phyloP scores from a whole-genome alignment of 139 green algal genomes.

The Tetraselmis chui region DNA sequence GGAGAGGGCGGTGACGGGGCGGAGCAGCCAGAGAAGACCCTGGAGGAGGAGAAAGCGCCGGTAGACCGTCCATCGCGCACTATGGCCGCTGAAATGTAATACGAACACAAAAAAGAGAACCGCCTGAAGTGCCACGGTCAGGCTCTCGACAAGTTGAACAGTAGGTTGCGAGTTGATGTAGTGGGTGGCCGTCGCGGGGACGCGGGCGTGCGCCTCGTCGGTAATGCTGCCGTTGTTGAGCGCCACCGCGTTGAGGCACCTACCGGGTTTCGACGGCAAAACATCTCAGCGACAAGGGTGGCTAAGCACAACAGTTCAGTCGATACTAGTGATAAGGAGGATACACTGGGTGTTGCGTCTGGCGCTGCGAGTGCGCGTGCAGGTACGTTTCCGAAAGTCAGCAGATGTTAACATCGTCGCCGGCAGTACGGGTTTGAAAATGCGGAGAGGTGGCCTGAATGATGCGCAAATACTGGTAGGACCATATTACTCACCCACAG shows the following conservation, averaged over 20 bases:
- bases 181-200: background rate
- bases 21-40: background rate
- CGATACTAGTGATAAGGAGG: too few species aligned
- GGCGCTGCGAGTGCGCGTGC: too few species aligned
- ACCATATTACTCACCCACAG: background rate
- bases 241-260: background rate
- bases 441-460: background rate
- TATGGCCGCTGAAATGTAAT: background rate
- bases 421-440: background rate
- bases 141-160: background rate
- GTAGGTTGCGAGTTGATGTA: background rate
- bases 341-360: too few species aligned
- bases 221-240: background rate
- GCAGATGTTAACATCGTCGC: too few species aligned
- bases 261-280: too few species aligned
- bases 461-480: background rate
- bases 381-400: too few species aligned
- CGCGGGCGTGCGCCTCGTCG: background rate
- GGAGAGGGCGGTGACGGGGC: background rate
- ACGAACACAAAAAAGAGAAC: background rate
- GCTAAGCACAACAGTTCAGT: background rate
- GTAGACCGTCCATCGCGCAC: background rate
- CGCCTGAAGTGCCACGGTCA: background rate
- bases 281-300: too few species aligned
- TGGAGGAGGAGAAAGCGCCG: background rate